phyloP scores from a whole-genome alignment of 2,329 filamentous ascomycete species.

The Colletotrichum sp. region DNA sequence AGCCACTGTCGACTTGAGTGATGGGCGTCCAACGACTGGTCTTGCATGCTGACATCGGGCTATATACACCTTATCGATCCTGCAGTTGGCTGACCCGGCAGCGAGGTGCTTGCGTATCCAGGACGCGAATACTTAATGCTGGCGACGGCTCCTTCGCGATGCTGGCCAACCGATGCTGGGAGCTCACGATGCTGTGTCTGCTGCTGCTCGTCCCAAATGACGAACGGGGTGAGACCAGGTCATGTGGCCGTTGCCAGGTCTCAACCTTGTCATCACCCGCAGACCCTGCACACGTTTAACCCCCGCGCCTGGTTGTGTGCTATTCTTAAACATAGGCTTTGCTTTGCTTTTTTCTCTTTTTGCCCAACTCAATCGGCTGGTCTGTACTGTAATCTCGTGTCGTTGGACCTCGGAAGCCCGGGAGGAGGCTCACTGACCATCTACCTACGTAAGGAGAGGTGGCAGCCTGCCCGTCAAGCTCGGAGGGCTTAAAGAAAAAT shows the following conservation, averaged over 20 bases:
- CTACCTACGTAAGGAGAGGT: background rate
- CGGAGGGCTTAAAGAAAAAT: background rate
- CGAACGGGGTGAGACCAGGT: slow-evolving; percentile 3
- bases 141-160: background rate
- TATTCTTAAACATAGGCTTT: background rate
- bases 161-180: background rate
- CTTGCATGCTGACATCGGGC: background rate
- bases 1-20: background rate
- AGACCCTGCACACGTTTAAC: background rate
- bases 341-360: background rate
- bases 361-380: background rate
- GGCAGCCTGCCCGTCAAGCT: background rate
- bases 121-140: background rate
- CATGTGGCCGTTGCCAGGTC: background rate
- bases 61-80: background rate
- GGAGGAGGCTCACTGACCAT: background rate
- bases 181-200: background rate
- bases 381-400: background rate
- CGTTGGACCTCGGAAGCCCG: background rate
- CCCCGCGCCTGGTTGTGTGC: background rate
- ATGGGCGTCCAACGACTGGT: background rate
- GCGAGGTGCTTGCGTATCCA: background rate
- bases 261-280: background rate
- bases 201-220: background rate
- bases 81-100: background rate